Conservation (phyloP, 805 yeast species). For the Huiozyma naganishii region DNA sequence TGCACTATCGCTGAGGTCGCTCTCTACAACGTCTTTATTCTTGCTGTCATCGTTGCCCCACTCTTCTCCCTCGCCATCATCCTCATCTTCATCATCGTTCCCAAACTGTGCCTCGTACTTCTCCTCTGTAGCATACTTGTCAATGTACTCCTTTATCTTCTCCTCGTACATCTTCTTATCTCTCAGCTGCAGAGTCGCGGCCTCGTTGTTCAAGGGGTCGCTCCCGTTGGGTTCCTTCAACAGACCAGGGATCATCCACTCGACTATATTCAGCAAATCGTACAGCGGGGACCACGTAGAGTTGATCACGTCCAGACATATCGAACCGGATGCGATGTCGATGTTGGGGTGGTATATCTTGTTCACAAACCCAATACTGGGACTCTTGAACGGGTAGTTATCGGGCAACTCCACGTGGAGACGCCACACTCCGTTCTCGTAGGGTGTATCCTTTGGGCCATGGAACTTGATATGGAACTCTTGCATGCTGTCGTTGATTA, state of each 20-base stretch:
- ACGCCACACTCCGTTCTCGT: conserved; percentile 83
- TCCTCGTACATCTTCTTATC: conserved; percentile 57
- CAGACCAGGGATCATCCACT: conserved; percentile 85
- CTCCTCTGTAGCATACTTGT: conserved; percentile 47
- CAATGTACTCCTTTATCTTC: conserved; percentile 64
- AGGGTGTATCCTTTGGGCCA: conserved; percentile 84
- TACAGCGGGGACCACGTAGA: conserved; percentile 99
- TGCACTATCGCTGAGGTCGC: conserved; percentile 5
- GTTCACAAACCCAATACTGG: conserved; percentile 88
- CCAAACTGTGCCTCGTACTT: conserved; percentile 33
- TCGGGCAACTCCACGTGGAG: conserved; percentile 89
- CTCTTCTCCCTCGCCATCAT: conserved; percentile 21
- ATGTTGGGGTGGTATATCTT: conserved; percentile 92
- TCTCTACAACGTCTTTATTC: conserved; percentile 7
- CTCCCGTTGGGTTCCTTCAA: conserved; percentile 87
- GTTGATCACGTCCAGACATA: conserved; percentile 90
- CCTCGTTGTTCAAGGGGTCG: conserved; percentile 88
- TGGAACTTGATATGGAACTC: conserved; percentile 76
- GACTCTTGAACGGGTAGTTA: conserved; percentile 90
- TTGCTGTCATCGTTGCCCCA: conserved; percentile 17
- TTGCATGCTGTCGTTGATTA: conserved; percentile 75
- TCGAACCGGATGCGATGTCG: conserved; percentile 83
- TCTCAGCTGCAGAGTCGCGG: conserved; percentile 65
- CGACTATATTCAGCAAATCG: conserved; percentile 83
- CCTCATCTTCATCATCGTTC: conserved; percentile 37